These are phyloP conservation scores for Linum usitatissimum DNA, from an alignment of 345 rosid species.

Conservation along the genomic window DNA sequence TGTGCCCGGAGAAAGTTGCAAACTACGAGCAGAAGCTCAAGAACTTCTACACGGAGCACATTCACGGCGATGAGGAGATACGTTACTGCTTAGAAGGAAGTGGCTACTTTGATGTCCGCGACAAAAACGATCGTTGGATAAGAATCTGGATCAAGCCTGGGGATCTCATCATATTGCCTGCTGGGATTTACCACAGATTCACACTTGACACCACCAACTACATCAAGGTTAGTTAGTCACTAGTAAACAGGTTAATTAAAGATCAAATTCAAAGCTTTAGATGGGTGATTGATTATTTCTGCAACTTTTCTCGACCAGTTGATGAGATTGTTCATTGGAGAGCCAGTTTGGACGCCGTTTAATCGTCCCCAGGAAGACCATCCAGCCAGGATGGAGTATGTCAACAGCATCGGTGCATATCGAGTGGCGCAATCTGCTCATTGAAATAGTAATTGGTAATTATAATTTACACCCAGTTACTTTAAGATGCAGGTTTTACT, in stretches of 20 bases:
- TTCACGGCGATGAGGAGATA: conserved; percentile 82
- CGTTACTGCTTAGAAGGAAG: conserved; percentile 78
- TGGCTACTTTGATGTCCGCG: conserved; percentile 83
- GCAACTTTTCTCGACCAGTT: conserved; percentile 29
- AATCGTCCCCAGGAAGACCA: conserved; percentile 85
- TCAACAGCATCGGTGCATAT: conserved; percentile 13
- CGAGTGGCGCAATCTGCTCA: no score
- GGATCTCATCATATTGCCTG: conserved; percentile 68
- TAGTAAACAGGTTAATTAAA: neutral
- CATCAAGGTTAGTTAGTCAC: conserved; percentile 42
- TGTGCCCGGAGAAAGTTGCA: conserved; percentile 74
- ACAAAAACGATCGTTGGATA: conserved; percentile 66
- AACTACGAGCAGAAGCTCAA: conserved; percentile 77
- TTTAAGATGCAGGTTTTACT: no score
- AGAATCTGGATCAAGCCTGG: conserved; percentile 66
- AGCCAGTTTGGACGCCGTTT: conserved; percentile 70
- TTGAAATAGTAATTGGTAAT: no score
- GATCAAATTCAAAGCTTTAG: neutral
- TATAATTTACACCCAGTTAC: no score
- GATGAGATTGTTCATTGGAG: conserved; percentile 81
- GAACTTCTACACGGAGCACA: conserved; percentile 81
- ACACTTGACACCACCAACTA: conserved; percentile 73
- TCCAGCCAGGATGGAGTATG: conserved; percentile 61
- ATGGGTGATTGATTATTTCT: no score
- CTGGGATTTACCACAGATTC: conserved; percentile 82